Evolutionary conservation across 2,329 filamentous ascomycete genomes (phyloP).

Genomic region (Diaporthe helianthi): DNA sequence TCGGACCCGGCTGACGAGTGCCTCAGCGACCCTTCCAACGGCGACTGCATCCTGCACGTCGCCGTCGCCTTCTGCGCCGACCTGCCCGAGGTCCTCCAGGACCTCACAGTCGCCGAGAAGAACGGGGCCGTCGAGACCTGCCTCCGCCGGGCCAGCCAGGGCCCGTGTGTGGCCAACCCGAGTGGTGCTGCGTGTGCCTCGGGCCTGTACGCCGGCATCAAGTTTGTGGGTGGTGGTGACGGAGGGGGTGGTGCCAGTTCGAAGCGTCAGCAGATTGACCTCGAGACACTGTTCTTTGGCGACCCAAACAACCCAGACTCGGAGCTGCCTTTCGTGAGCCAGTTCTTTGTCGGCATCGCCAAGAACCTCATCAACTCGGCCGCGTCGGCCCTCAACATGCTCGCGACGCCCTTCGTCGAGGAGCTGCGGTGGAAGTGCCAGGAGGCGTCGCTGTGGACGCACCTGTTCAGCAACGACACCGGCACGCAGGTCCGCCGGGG

Average conservation of each 20-base stretch:
- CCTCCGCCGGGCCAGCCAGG: not conserved
- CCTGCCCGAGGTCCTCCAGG: not conserved
- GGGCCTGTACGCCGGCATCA: not conserved
- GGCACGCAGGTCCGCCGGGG: not conserved
- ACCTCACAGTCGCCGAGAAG: not conserved
- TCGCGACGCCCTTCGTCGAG: not conserved
- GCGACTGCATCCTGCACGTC: not conserved
- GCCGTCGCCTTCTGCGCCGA: not conserved
- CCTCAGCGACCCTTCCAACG: not conserved
- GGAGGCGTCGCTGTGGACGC: not conserved
- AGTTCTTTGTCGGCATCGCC: not conserved
- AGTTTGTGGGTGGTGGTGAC: not conserved
- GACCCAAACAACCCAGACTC: constrained; percentile 9
- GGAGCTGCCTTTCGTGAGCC: not conserved
- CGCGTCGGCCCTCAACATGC: not conserved
- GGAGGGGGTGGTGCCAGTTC: not conserved
- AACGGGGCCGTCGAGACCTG: not conserved
- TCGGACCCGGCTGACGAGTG: not conserved
- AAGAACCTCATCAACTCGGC: not conserved
- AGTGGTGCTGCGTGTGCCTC: not conserved
- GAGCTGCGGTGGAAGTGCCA: not conserved
- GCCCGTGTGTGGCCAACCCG: not conserved
- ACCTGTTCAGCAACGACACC: constrained; percentile 3
- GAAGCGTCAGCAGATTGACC: not conserved
- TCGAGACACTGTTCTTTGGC: not conserved